These are phyloP conservation scores for Stentor roeselii DNA, from an alignment of 73 alveolate species.

Conservation along the genomic window DNA sequence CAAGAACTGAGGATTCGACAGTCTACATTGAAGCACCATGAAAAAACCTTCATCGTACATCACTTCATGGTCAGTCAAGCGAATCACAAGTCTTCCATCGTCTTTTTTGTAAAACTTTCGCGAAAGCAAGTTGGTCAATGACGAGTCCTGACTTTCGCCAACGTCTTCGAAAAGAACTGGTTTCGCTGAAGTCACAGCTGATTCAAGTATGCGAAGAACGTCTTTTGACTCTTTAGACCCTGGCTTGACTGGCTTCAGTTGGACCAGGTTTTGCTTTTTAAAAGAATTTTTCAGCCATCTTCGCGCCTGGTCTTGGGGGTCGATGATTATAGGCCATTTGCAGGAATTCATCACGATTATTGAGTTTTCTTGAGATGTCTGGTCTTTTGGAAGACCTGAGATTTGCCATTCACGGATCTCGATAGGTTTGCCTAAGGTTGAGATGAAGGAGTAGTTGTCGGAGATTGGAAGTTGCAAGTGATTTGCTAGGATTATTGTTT, in stretches of 20 bases:
- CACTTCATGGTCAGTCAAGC: conserved; percentile 82
- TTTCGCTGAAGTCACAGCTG: conserved; percentile 74
- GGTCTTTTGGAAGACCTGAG: conserved; percentile 95
- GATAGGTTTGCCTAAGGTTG: conserved; percentile 87
- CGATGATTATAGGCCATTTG: conserved; percentile 92
- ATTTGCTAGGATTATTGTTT: conserved; percentile 63
- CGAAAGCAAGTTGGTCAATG: conserved; percentile 82
- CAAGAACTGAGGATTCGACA: conserved; percentile 94
- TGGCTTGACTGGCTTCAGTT: conserved; percentile 61
- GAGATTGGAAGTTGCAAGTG: conserved; percentile 79
- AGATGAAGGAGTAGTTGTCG: conserved; percentile 69
- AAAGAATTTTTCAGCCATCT: conserved; percentile 92
- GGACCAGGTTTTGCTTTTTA: conserved; percentile 60
- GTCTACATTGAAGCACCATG: conserved; percentile 87
- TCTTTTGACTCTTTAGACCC: conserved; percentile 38
- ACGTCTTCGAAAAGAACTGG: conserved; percentile 90
- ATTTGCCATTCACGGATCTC: conserved; percentile 94
- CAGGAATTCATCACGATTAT: conserved; percentile 72
- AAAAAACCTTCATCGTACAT: conserved; percentile 82
- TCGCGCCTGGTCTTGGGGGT: conserved; percentile 94
- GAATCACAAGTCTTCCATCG: conserved; percentile 79
- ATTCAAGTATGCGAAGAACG: conserved; percentile 64
- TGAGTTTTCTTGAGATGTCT: conserved; percentile 91
- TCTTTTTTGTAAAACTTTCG: conserved; percentile 74
- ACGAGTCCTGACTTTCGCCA: conserved; percentile 87